Evolutionary conservation across 495 filamentous ascomycete genomes (phyloP).

Genomic region (Aspergillus asperescens): DNA sequence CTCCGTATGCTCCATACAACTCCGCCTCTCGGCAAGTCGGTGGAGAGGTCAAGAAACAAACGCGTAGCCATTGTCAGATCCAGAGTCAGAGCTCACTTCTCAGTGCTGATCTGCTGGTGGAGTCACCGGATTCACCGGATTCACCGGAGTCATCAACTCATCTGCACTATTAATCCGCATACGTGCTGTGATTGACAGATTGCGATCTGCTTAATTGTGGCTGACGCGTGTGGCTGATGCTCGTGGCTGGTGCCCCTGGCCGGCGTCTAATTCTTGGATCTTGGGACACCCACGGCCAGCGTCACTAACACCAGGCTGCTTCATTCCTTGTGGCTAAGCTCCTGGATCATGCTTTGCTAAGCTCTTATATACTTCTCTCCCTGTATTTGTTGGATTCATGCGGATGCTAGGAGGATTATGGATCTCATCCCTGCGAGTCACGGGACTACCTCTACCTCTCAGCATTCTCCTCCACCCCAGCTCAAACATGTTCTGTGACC

Average conservation of each 20-base stretch:
- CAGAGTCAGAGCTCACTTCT: too few species aligned
- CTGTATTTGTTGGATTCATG: background rate
- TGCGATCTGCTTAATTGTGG: background rate
- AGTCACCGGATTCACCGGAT: too few species aligned
- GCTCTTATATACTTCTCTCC: background rate
- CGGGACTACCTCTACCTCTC: background rate
- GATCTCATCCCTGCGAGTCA: background rate
- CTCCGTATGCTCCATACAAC: background rate
- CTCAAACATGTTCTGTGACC: too few species aligned
- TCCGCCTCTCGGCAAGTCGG: slow-evolving; percentile 1
- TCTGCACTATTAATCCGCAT: background rate
- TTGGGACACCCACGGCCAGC: background rate
- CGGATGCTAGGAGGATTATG: too few species aligned
- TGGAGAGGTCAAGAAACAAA: background rate
- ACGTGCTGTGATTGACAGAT: background rate
- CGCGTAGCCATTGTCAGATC: background rate
- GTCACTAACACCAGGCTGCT: slow-evolving; percentile 6
- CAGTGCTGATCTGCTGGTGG: too few species aligned
- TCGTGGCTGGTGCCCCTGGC: too few species aligned
- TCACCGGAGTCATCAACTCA: too few species aligned
- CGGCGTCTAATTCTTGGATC: background rate
- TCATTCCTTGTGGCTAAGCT: slow-evolving; percentile 6
- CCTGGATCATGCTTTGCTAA: background rate
- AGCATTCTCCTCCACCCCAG: background rate
- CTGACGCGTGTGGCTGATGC: slow-evolving; percentile 1